Conservation (phyloP, 805 yeast species). For the Saccharomycopsis sp. region DNA sequence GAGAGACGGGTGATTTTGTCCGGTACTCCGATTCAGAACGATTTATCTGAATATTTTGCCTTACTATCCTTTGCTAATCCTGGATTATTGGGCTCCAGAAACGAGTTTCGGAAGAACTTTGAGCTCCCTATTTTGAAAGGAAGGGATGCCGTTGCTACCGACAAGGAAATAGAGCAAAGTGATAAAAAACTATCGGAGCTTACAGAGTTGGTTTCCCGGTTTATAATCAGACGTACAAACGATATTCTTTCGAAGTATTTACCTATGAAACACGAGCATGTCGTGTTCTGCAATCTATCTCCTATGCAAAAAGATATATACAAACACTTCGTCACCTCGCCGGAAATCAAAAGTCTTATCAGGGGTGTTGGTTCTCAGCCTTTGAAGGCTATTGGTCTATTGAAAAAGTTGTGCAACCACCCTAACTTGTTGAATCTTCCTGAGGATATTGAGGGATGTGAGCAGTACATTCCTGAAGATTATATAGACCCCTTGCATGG, state of each 20-base stretch:
- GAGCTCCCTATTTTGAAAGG: conserved; percentile 77
- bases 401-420: conserved; percentile 90
- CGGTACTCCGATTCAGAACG: conserved; percentile 97
- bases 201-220: conserved; percentile 71
- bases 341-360: conserved; percentile 63
- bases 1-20: conserved; percentile 85
- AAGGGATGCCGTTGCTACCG: conserved; percentile 85
- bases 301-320: conserved; percentile 72
- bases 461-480: conserved; percentile 63
- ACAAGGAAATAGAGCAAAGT: conserved; percentile 64
- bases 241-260: conserved; percentile 89
- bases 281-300: conserved; percentile 80
- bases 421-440: conserved; percentile 79
- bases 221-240: conserved; percentile 91
- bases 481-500: conserved; percentile 42
- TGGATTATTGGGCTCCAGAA: conserved; percentile 77
- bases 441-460: conserved; percentile 69
- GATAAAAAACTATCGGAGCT: conserved; percentile 63
- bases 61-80: conserved; percentile 90
- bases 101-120: conserved; percentile 76
- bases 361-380: conserved; percentile 74
- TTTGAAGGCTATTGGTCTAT: conserved; percentile 77
- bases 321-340: conserved; percentile 67
- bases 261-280: conserved; percentile 95
- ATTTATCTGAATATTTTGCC: conserved; percentile 88